phyloP scores from a whole-genome alignment of 345 rosid species.

The Luvunga scandens region DNA sequence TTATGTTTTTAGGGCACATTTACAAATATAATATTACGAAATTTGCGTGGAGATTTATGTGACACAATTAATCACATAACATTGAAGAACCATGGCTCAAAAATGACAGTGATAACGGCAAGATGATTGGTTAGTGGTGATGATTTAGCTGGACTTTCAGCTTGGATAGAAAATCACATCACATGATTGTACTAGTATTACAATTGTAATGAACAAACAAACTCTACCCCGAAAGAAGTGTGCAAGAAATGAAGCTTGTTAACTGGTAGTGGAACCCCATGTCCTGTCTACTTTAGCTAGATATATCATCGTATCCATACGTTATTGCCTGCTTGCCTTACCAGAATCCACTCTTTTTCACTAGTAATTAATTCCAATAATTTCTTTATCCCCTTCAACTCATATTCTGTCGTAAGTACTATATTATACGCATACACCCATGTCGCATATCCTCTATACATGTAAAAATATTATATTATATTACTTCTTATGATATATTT shows the following conservation, averaged over 20 bases:
- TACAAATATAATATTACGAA: too few species aligned
- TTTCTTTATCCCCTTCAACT: too few species aligned
- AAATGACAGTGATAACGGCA: not conserved
- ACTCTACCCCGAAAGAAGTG: not conserved
- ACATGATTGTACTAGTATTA: not conserved
- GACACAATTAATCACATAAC: not conserved
- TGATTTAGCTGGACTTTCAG: not conserved
- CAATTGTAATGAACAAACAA: not conserved
- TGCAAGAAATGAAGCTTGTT: conserved; percentile 5
- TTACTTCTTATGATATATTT: too few species aligned
- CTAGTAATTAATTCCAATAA: too few species aligned
- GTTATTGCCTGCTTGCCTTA: not conserved
- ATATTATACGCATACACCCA: not conserved
- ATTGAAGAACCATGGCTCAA: not conserved
- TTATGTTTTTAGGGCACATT: too few species aligned
- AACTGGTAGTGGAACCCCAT: conserved; percentile 17
- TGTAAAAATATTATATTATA: too few species aligned
- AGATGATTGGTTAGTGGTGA: conserved; percentile 1
- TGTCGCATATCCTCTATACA: too few species aligned
- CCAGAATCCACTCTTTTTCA: not conserved
- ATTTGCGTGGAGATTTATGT: not conserved
- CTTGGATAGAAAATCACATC: not conserved
- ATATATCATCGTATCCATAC: not conserved
- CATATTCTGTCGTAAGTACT: too few species aligned
- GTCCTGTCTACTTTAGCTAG: conserved; percentile 7